Base-by-base conservation (phyloP, 2,329 filamentous ascomycete species). In the Apiospora koreana region DNA sequence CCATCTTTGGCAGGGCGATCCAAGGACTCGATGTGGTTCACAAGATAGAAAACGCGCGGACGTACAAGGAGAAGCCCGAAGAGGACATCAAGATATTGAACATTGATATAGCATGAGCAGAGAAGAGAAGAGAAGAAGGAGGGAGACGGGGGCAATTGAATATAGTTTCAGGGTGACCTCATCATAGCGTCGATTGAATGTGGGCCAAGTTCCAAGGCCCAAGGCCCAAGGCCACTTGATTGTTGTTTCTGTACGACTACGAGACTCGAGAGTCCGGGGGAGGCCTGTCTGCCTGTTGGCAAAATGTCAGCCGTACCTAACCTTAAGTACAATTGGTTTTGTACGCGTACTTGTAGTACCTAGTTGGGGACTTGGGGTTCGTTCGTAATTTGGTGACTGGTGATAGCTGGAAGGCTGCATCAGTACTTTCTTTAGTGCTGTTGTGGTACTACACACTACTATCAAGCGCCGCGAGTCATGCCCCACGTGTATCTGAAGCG, bases 61-160 rank as follows among this genome's bases (percentile, higher is more conserved):
- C 94, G 4, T 91, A 93, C 81, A 91, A 91, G 85, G 97, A 99
- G 83, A 97, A 95, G 84, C 96, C 96, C 0, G 93, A 97, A 80
- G 94, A 97, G 77, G 96, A 99, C 80, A 95, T 99, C 77, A 98
- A 97, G 83, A 97, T 99, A 75, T 89, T 99, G 70, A 98, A 93
- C 79, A 97, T 99, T 75, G 88, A 90, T 75, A 82, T 89, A 71
- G 76, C 82, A 45, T 66, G 54, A 62, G n/a, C n/a, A n/a, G n/a
- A n/a, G n/a, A n/a, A n/a, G n/a, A n/a, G n/a, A n/a, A n/a, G 31
- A 62, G 12, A 14, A 2, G 16, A 45, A 14, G 3, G 12, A 25
- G 12, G 2, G 46, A 16, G 23, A 25, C 9, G 12, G n/a, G 23
- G 46, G 12, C n/a, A 28, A 62, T n/a, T 62, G 54, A 62, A 62